A percentile compares a stretch with the other conserved stretches of the same genome.
These are phyloP conservation scores for Taphrina deformans DNA, from an alignment of 1,139 yeast genomes.

Conservation along the genomic window DNA sequence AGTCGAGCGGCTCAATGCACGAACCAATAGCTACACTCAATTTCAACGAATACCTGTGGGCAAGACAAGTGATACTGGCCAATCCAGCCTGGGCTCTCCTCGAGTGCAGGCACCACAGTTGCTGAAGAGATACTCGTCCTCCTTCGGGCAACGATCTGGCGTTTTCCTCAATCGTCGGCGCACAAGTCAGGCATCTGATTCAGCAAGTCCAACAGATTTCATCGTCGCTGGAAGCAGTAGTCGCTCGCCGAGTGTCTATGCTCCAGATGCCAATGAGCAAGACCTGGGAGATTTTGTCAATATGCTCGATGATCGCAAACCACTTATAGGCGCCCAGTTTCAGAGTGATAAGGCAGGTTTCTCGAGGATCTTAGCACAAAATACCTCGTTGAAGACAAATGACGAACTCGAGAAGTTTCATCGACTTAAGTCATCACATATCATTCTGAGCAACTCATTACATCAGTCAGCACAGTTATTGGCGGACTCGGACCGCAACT, in stretches of 20 bases:
- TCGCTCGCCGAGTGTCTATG: slow-evolving; percentile 14
- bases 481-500: slow-evolving; percentile 2
- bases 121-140: slow-evolving; percentile 14
- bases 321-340: slow-evolving; percentile 32
- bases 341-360: background rate
- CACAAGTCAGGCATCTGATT: slow-evolving; percentile 21
- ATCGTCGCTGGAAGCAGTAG: slow-evolving; percentile 10
- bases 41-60: slow-evolving; percentile 8
- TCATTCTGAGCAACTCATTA: slow-evolving; percentile 47
- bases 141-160: slow-evolving; percentile 17
- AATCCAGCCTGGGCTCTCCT: slow-evolving; percentile 1
- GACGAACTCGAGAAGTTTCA: slow-evolving; percentile 52
- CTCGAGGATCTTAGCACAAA: slow-evolving; percentile 5
- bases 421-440: slow-evolving; percentile 52
- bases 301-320: slow-evolving; percentile 58
- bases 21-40: background rate
- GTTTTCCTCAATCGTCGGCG: slow-evolving; percentile 15
- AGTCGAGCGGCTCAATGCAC: slow-evolving; percentile 16
- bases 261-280: slow-evolving; percentile 52
- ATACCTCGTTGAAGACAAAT: slow-evolving; percentile 11
- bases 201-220: background rate
- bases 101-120: slow-evolving; percentile 21
- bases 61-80: background rate
- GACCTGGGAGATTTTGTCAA: slow-evolving; percentile 79
- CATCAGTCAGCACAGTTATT: slow-evolving; percentile 32